These are phyloP conservation scores for Parathielavia appendiculata DNA, from an alignment of 495 filamentous ascomycete species.

Conservation along the genomic window DNA sequence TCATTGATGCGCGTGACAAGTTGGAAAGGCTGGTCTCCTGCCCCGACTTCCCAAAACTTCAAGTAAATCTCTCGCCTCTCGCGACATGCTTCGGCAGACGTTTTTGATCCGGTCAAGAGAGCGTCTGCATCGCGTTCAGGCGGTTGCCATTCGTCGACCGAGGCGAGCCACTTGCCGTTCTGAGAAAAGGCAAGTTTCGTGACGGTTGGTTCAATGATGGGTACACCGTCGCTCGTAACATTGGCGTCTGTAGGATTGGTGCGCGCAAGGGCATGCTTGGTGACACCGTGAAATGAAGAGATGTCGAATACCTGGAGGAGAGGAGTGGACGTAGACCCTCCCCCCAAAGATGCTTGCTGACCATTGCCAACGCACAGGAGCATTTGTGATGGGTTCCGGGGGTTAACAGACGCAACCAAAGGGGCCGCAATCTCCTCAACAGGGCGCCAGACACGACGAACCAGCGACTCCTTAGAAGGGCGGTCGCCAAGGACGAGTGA, in stretches of 20 bases:
- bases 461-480: slow-evolving; percentile 39
- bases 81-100: slow-evolving; percentile 33
- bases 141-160: slow-evolving; percentile 83
- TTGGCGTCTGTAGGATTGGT: slow-evolving; percentile 81
- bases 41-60: slow-evolving; percentile 83
- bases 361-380: slow-evolving; percentile 46
- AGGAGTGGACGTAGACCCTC: slow-evolving; percentile 39
- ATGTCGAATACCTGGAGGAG: slow-evolving; percentile 78
- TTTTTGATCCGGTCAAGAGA: slow-evolving; percentile 36
- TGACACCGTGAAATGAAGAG: slow-evolving; percentile 62
- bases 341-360: slow-evolving; percentile 38
- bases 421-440: slow-evolving; percentile 30
- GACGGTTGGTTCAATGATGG: slow-evolving; percentile 68
- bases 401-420: slow-evolving; percentile 35
- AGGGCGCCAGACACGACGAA: slow-evolving; percentile 37
- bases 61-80: slow-evolving; percentile 68
- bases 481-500: slow-evolving; percentile 43
- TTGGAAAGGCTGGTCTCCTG: slow-evolving; percentile 58
- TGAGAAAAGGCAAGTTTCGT: slow-evolving; percentile 63
- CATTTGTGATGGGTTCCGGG: slow-evolving; percentile 38
- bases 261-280: slow-evolving; percentile 79
- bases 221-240: slow-evolving; percentile 59
- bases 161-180: slow-evolving; percentile 87
- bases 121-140: slow-evolving; percentile 56
- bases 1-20: slow-evolving; percentile 75